Percentiles rank a stretch among this genome's conserved stretches.
phyloP scores from a whole-genome alignment of 2,329 filamentous ascomycete genomes.

The Aspergillus brunneoviolaceus region DNA sequence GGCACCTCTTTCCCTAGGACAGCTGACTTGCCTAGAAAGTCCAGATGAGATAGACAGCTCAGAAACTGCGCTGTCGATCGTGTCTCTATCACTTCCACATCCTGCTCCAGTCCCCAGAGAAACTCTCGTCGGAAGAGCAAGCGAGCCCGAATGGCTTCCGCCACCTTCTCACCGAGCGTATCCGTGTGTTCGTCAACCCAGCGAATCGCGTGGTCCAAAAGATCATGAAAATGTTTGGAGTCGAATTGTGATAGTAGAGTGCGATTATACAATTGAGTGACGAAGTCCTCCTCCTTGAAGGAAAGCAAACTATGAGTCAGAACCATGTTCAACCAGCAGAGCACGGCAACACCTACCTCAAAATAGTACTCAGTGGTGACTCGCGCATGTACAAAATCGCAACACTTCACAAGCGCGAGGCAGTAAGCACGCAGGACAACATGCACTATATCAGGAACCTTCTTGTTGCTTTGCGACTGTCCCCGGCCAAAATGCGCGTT shows the following conservation, averaged over 20 bases:
- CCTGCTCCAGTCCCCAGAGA: constrained; percentile 40
- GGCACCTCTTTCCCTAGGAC: constrained; percentile 64
- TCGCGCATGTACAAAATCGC: constrained; percentile 72
- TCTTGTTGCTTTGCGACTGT: constrained; percentile 21
- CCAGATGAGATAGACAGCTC: constrained; percentile 47
- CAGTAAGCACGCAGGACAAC: constrained; percentile 81
- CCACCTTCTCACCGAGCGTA: constrained; percentile 37
- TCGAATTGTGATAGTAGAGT: constrained; percentile 68
- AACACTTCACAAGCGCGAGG: constrained; percentile 77
- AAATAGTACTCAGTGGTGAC: constrained; percentile 86
- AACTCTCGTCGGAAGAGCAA: constrained; percentile 63
- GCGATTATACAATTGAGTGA: constrained; percentile 84
- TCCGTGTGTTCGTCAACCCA: constrained; percentile 46
- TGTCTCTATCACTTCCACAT: constrained; percentile 33
- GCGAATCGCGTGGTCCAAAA: constrained; percentile 56
- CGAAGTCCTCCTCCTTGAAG: constrained; percentile 86
- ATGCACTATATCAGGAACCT: constrained; percentile 52
- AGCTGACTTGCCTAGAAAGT: constrained; percentile 60
- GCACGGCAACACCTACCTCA: constrained; percentile 59
- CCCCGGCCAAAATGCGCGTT: constrained; percentile 61
- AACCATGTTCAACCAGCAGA: not conserved
- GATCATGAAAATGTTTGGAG: constrained; percentile 54
- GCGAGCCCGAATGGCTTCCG: constrained; percentile 62
- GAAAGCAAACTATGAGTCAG: not conserved
- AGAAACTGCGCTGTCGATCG: constrained; percentile 30